Conservation (phyloP, 1,284 basidiomycete species). For the Neonothopanus nambi region DNA sequence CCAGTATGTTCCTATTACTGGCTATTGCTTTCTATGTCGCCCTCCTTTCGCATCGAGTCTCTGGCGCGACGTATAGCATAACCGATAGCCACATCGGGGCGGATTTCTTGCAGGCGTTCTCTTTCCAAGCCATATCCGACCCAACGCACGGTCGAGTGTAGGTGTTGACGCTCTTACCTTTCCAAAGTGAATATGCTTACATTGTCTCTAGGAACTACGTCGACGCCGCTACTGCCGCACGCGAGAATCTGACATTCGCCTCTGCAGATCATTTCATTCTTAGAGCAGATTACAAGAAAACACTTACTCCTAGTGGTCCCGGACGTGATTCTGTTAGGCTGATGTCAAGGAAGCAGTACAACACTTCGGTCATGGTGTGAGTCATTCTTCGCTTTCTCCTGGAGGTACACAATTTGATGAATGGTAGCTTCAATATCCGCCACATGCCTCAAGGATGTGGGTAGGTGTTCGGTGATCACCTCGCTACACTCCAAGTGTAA, state of each 20-base stretch:
- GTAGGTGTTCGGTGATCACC: constrained; percentile 41
- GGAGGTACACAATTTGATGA: neutral
- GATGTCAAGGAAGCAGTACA: constrained; percentile 50
- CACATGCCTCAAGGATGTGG: constrained; percentile 66
- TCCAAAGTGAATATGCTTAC: too few species aligned
- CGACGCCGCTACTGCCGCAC: constrained; percentile 41
- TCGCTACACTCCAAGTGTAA: constrained; percentile 1
- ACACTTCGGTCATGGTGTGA: constrained; percentile 58
- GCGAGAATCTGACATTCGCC: constrained; percentile 48
- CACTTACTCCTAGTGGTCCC: constrained; percentile 43
- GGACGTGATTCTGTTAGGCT: constrained; percentile 64
- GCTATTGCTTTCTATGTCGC: neutral
- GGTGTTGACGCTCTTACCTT: constrained; percentile 28
- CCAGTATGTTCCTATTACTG: neutral
- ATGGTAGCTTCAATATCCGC: constrained; percentile 49
- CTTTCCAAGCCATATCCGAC: constrained; percentile 52
- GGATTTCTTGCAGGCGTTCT: constrained; percentile 52
- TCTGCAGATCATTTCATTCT: constrained; percentile 49
- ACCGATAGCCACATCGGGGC: constrained; percentile 48
- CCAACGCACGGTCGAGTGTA: constrained; percentile 68
- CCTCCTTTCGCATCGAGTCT: constrained; percentile 12
- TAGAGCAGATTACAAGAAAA: constrained; percentile 51
- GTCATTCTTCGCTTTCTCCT: constrained; percentile 20
- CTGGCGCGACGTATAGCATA: constrained; percentile 38
- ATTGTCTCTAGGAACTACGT: constrained; percentile 51